Evolutionary conservation across 352 stramenopile species (phyloP).

Genomic region (Thraustotheca clavata): DNA sequence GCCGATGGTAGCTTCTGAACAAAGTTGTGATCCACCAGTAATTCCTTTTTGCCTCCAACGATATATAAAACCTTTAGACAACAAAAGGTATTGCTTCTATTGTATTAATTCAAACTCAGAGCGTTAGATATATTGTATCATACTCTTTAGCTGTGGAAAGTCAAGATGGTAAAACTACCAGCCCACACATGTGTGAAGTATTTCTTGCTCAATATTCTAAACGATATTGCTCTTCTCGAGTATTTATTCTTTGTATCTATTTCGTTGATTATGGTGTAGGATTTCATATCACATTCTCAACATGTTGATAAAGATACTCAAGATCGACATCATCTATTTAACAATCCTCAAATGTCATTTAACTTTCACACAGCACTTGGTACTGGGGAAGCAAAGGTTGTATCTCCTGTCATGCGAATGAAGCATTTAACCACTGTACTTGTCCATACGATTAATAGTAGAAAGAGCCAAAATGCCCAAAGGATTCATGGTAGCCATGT

Average conservation of each 20-base stretch:
- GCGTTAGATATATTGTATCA: constrained; percentile 17
- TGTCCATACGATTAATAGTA: constrained; percentile 3
- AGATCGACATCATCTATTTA: neutral
- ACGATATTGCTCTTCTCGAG: neutral
- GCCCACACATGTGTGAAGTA: constrained; percentile 11
- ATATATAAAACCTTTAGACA: constrained; percentile 12
- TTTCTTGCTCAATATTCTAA: constrained; percentile 18
- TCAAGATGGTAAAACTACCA: neutral
- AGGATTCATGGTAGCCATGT: neutral
- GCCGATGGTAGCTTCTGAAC: neutral
- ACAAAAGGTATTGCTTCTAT: constrained; percentile 8
- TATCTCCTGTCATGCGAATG: constrained; percentile 16
- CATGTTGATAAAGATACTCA: neutral
- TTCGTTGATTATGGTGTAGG: neutral
- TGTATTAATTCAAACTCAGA: neutral
- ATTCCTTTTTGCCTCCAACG: constrained; percentile 15
- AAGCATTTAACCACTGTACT: constrained; percentile 9
- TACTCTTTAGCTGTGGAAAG: neutral
- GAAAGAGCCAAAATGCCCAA: neutral
- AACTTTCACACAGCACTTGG: constrained; percentile 7
- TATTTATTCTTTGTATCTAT: neutral
- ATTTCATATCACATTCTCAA: neutral
- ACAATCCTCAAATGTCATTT: neutral
- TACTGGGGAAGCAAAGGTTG: constrained; percentile 2
- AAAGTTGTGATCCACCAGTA: neutral